Percentiles rank a stretch among this genome's conserved stretches.
phyloP scores from a whole-genome alignment of 352 stramenopile genomes.

The Globisporangium emineosum region DNA sequence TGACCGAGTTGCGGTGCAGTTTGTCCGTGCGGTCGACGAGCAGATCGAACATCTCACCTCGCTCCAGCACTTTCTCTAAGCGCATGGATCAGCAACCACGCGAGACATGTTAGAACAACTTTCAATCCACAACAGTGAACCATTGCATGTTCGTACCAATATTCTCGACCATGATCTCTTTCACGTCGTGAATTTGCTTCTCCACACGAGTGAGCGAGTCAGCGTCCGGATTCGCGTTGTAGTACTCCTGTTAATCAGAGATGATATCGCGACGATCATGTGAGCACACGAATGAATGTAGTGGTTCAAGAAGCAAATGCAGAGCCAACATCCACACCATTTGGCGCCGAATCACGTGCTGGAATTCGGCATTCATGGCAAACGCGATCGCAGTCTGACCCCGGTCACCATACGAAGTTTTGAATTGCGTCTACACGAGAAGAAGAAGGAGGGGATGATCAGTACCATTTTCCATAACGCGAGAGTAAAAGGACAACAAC shows the following conservation, averaged over 20 bases:
- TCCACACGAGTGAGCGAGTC: conserved; percentile 92
- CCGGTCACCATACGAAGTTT: conserved; percentile 72
- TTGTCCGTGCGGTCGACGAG: conserved; percentile 92
- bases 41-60: conserved; percentile 98
- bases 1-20: conserved; percentile 96
- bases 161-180: conserved; percentile 99
- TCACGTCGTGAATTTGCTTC: conserved; percentile 97
- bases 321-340: conserved; percentile 59
- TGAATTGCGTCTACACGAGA: conserved; percentile 62
- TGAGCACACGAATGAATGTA: neutral
- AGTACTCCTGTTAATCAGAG: conserved; percentile 54
- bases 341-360: conserved; percentile 90
- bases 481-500: neutral
- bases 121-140: neutral
- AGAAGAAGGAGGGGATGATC: neutral
- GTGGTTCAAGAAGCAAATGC: neutral
- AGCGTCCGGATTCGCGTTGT: conserved; percentile 86
- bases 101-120: neutral
- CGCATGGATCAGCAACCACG: neutral
- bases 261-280: neutral
- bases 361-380: conserved; percentile 97
- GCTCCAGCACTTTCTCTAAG: conserved; percentile 95
- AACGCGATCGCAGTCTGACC: conserved; percentile 95
- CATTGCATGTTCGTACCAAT: conserved; percentile 64
- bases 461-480: neutral